Evolutionary conservation across 495 filamentous ascomycete species (phyloP), one percentile per base, ranked within the genome.

Genomic region (Cryomyces minteri): DNA sequence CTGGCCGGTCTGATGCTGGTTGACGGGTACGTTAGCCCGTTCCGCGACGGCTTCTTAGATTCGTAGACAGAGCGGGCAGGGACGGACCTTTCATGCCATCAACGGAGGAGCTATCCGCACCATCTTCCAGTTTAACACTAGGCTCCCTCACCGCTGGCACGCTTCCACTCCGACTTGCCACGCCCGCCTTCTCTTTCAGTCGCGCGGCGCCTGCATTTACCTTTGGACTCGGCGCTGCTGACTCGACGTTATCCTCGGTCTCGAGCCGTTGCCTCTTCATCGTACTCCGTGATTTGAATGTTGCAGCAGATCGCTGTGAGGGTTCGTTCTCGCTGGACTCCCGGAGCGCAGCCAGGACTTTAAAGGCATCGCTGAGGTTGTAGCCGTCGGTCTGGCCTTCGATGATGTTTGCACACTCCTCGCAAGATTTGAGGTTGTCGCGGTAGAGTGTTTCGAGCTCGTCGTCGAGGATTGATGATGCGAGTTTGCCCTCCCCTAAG

Each of bases 401-500:
- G 33, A 77, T 62, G 39, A 77, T 71, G 5, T 68, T 64, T 47
- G 70, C 65, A 47, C 77, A 70, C 39, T 80, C 72, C 48, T 83
- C 77, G 39, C 68, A 70, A 25, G 80, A 65, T 45, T 72, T 73
- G 53, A 79, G 62, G 46, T 75, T 73, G 50, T 80, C 76, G 31
- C 80, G 70, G 52, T 77, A 74, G 43, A 75, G 63, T 43, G 55
- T 58, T 50, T 76, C 71, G 25, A 84, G 63, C 40, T 72, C 53
- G 30, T 64, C 56, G 3, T 25, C 18, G 18, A 25, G 18, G 18
- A 25, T 25, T 25, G 18, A 2, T 25, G 18, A 25, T 2, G 18
- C 18, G 2, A 25, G 18, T 25, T 25, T 25, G 18, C 18, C 18
- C 18, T 25, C 18, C 18, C 18, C 18, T 25, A 25, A 25, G 18